Percentiles rank a stretch among this genome's conserved stretches.
Conservation (phyloP, 768 basidiomycete species). For the Vishniacozyma victoriae region DNA sequence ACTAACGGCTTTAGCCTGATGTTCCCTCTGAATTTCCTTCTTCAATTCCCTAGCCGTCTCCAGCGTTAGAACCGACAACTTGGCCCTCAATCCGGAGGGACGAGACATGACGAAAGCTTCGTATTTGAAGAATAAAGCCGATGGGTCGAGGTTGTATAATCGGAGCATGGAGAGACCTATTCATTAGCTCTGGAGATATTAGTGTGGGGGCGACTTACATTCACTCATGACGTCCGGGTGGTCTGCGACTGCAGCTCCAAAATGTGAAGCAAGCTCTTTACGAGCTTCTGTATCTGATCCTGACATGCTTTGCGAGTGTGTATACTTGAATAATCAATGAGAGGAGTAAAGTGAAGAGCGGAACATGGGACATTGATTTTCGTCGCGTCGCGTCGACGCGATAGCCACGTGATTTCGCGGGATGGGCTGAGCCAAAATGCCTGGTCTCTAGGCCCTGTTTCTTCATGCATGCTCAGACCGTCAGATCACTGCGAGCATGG, state of each 20-base stretch:
- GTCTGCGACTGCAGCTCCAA: constrained; percentile 32
- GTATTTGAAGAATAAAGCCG: constrained; percentile 51
- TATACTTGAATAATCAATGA: too few species aligned
- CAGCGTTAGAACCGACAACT: constrained; percentile 34
- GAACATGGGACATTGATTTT: too few species aligned
- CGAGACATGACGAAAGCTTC: constrained; percentile 49
- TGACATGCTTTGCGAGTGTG: too few species aligned
- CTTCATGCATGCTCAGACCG: too few species aligned
- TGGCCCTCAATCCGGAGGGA: constrained; percentile 34
- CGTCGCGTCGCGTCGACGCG: too few species aligned
- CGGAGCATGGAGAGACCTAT: constrained; percentile 49
- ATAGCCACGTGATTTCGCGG: too few species aligned
- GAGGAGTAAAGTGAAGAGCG: too few species aligned
- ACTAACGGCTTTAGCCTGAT: constrained; percentile 24
- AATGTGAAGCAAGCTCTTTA: constrained; percentile 34
- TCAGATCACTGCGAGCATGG: too few species aligned
- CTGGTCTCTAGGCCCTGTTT: too few species aligned
- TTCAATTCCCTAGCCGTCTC: constrained; percentile 44
- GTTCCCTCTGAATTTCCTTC: constrained; percentile 44
- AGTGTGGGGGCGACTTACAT: constrained; percentile 31
- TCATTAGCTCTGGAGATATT: not conserved
- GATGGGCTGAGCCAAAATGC: too few species aligned
- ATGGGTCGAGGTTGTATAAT: constrained; percentile 47
- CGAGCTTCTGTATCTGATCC: constrained; percentile 7
- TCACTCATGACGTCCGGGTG: constrained; percentile 46